These are phyloP conservation scores for Cercospora sojina DNA, from an alignment of 2,329 filamentous ascomycete species.

Conservation along the genomic window DNA sequence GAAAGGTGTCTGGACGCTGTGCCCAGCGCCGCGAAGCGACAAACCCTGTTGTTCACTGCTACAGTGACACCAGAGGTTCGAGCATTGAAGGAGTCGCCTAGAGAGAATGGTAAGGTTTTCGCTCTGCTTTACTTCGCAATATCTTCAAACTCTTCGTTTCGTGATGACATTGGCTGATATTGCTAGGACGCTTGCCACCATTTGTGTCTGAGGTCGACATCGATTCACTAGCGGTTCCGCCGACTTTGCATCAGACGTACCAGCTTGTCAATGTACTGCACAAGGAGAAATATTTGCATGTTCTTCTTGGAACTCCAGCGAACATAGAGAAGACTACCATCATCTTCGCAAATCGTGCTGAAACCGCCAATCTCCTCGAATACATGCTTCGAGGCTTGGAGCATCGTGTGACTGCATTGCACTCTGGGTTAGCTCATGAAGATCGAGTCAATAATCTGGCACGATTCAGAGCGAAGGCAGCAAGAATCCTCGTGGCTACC, in stretches of 20 bases:
- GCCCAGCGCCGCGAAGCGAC: constrained; percentile 72
- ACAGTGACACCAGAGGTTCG: constrained; percentile 92
- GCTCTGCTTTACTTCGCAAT: not conserved
- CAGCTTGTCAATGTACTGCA: constrained; percentile 87
- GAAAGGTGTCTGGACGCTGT: constrained; percentile 82
- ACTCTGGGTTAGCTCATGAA: constrained; percentile 80
- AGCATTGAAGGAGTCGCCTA: constrained; percentile 65
- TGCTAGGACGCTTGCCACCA: constrained; percentile 54
- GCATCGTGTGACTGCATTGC: constrained; percentile 87
- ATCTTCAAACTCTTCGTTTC: not conserved
- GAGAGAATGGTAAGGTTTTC: constrained; percentile 14
- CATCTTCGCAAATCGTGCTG: constrained; percentile 90
- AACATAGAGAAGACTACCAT: constrained; percentile 79
- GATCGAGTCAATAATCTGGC: constrained; percentile 85
- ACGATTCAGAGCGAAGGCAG: constrained; percentile 84
- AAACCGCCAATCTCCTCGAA: constrained; percentile 84
- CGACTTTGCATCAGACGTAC: constrained; percentile 79
- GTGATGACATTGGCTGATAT: not conserved
- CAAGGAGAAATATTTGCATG: constrained; percentile 91
- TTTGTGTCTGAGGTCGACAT: constrained; percentile 89
- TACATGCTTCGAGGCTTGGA: constrained; percentile 81
- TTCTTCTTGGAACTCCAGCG: constrained; percentile 74
- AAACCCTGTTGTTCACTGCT: constrained; percentile 93
- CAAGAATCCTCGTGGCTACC: constrained; percentile 83
- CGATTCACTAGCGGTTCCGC: constrained; percentile 68